Base-by-base conservation (phyloP, 768 basidiomycete genomes). In the Termitomyces sp. region DNA sequence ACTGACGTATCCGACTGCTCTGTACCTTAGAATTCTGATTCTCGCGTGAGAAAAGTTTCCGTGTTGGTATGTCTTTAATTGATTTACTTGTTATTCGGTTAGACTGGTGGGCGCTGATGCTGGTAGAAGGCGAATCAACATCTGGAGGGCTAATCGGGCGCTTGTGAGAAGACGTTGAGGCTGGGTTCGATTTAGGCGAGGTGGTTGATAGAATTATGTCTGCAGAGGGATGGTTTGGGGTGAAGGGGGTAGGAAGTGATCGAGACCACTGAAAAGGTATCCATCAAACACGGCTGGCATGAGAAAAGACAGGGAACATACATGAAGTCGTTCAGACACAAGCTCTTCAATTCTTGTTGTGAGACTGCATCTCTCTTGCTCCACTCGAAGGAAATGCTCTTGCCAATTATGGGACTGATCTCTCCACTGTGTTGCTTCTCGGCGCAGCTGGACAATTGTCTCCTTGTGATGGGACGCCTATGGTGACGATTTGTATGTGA, bases 401-500 rank as follows among this genome's bases (percentile, higher is more conserved):
- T 90, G 90, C 89, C 89, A 91, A 63, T 86, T 86, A 54, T 77
- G 75, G 0, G 87, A 81, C 63, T 90, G 89, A 51, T 85, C 82
- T 69, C 88, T 89, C 87, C 87, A 89, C 54, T 90, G 87, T 0
- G 70, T 73, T 0, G 81, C 75, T 66, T 92, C 88, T 50, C 85
- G 78, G 26, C 82, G 80, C 32, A 90, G 75, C 54, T 83, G 84
- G 1, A 76, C 67, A 53, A 88, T 83, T 6, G 82, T 82, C 50
- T 87, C 83, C 14, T 75, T 72, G 61, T 87, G 82, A 63, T 86
- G 82, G 8, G 76, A 69, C 52, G 83, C 77, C 87, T 88, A 18
- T 44, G 35, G 42, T n/a, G 2, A 47, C 35, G 42, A 43, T 24
- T 14, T 24, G 20, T 49, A 28, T 26, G 36, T 20, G 18, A 48